phyloP scores from a whole-genome alignment of 108 stramenopile genomes.

The Cyclotella choctawhatcheeana region DNA sequence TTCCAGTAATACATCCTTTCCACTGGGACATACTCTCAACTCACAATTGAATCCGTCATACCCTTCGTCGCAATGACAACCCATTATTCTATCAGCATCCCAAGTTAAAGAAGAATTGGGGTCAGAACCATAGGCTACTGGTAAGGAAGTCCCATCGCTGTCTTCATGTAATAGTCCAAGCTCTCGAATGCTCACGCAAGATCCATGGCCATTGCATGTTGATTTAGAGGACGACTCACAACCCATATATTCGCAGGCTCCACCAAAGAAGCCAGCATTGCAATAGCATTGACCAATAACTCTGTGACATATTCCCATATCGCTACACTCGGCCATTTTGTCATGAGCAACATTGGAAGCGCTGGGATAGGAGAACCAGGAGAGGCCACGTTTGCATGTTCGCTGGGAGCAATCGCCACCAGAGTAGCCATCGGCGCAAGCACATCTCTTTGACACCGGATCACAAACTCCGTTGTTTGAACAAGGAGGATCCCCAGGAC shows the following conservation, averaged over 20 bases:
- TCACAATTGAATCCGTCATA: constrained; percentile 74
- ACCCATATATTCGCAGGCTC: constrained; percentile 75
- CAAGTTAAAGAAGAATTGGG: constrained; percentile 66
- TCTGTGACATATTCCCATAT: constrained; percentile 70
- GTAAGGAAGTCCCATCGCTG: constrained; percentile 31
- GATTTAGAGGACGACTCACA: constrained; percentile 48
- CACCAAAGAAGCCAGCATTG: constrained; percentile 74
- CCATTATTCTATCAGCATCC: constrained; percentile 74
- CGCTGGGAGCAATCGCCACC: constrained; percentile 75
- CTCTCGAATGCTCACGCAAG: constrained; percentile 74
- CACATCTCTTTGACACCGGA: constrained; percentile 57
- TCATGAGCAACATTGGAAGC: constrained; percentile 63
- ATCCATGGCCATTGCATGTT: constrained; percentile 74
- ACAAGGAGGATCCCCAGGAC: constrained; percentile 52
- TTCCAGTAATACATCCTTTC: constrained; percentile 60
- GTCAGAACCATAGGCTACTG: constrained; percentile 56
- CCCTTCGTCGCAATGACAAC: constrained; percentile 67
- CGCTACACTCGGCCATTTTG: constrained; percentile 60
- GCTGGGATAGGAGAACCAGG: constrained; percentile 62
- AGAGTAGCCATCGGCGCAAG: constrained; percentile 66
- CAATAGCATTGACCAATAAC: constrained; percentile 67
- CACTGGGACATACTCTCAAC: constrained; percentile 60
- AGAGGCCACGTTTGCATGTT: constrained; percentile 33
- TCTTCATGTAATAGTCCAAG: constrained; percentile 47
- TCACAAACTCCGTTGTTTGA: constrained; percentile 62